These are phyloP conservation scores for Irpex sp. DNA, from an alignment of 1,284 basidiomycete species.

Conservation along the genomic window DNA sequence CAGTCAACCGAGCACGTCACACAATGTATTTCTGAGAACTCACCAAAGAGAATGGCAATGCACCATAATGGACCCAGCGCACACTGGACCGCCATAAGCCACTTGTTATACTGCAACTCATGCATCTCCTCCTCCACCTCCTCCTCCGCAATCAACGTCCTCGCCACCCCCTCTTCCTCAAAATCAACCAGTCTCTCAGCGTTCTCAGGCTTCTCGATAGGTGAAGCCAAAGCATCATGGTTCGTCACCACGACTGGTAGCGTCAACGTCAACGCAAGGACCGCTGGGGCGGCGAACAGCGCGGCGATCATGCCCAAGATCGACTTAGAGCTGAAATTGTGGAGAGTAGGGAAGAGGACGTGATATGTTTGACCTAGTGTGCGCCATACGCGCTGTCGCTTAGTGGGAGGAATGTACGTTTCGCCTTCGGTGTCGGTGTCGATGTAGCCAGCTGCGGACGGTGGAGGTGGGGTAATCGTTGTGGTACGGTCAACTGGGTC, in stretches of 20 bases:
- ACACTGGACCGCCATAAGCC: constrained; percentile 78
- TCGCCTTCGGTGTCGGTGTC: constrained; percentile 40
- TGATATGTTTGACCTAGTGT: constrained; percentile 41
- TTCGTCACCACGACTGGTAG: constrained; percentile 83
- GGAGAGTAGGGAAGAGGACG: constrained; percentile 84
- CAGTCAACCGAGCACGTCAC: not conserved
- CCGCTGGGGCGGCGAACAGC: constrained; percentile 81
- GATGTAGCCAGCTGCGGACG: constrained; percentile 37
- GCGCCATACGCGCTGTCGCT: constrained; percentile 34
- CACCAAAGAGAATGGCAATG: constrained; percentile 69
- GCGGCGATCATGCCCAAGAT: constrained; percentile 69
- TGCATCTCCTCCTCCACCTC: constrained; percentile 60
- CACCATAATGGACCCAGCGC: constrained; percentile 75
- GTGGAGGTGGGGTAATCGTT: constrained; percentile 42
- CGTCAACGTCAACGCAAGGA: constrained; percentile 83
- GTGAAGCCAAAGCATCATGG: constrained; percentile 33
- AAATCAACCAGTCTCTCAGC: constrained; percentile 49
- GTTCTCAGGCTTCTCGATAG: constrained; percentile 39
- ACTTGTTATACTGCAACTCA: constrained; percentile 69
- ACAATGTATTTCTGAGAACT: constrained; percentile 22
- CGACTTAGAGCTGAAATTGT: constrained; percentile 50
- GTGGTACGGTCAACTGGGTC: constrained; percentile 17
- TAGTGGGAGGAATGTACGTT: constrained; percentile 33
- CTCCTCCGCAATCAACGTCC: constrained; percentile 58
- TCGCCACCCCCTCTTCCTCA: constrained; percentile 64